Evolutionary conservation across 208 protist genomes (phyloP), one percentile per base, ranked within the genome.

Genomic region (Blechomonas ayalai): DNA sequence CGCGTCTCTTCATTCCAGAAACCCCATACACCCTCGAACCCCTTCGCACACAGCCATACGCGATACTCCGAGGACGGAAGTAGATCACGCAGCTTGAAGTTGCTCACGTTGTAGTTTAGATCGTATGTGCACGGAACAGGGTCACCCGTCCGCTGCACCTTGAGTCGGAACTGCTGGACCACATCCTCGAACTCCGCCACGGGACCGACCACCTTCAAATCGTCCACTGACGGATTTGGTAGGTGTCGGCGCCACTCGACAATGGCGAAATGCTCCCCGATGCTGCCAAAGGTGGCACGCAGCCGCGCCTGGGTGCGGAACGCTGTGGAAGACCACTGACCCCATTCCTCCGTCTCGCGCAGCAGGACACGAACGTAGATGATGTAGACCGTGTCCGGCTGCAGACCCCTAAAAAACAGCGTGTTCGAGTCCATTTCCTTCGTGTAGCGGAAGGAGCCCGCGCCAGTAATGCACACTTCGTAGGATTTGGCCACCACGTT

Each of bases 221-320:
- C 53, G 15, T 72, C 32, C 0, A 46, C 38, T 22, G 66, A 25
- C 9, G 67, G 62, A 22, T 59, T 44, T 9, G 85, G 80, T 18
- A 91, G 54, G 61, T 90, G 78, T 2, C 89, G 79, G 36, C 83
- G 77, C 85, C 89, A 96, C 59, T 94, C 77, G 15, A 96, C 68
- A 54, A 92, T 65, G 13, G 75, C 89, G 55, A 96, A 96, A 53
- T 96, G 84, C 59, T 96, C 89, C 24, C 89, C 89, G 36, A 92
- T 90, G 56, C 78, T 96, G 36, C 81, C 80, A 46, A 93, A 92
- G 13, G 80, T 89, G 26, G 91, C 73, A 43, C 82, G 80, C 54
- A 92, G 42, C 18, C 65, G 70, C 22, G 80, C 70, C 49, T 86
- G 70, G 10, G 84, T 94, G 35, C 81, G 89, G 65, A 96, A 92